Percentiles rank a stretch among this genome's conserved stretches.
These are phyloP conservation scores for Plasmopara halstedii DNA, from an alignment of 352 stramenopile genomes.

Conservation along the genomic window DNA sequence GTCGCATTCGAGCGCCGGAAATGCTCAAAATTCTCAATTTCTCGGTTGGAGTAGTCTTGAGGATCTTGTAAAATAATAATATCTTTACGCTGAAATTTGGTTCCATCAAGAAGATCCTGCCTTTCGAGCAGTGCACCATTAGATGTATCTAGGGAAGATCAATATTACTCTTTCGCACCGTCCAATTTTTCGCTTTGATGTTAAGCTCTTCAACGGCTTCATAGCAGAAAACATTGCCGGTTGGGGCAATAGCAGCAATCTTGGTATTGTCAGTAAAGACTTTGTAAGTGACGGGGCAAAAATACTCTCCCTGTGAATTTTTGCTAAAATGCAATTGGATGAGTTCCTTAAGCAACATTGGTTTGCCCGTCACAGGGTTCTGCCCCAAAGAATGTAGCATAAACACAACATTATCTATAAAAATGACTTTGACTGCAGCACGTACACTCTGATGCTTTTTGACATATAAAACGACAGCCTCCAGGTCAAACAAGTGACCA, in stretches of 20 bases:
- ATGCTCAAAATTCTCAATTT: constrained; percentile 98
- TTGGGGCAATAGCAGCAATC: constrained; percentile 71
- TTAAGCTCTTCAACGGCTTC: constrained; percentile 98
- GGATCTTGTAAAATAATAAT: constrained; percentile 95
- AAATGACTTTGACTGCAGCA: neutral
- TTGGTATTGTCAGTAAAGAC: constrained; percentile 86
- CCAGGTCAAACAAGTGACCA: constrained; percentile 96
- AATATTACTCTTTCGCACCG: constrained; percentile 21
- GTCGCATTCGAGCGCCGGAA: constrained; percentile 63
- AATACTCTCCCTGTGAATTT: constrained; percentile 70
- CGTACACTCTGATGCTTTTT: constrained; percentile 91
- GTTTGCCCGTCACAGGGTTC: constrained; percentile 93
- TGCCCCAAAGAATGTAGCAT: constrained; percentile 12
- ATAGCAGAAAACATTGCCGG: constrained; percentile 95
- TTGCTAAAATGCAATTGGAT: constrained; percentile 85
- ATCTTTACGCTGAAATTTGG: constrained; percentile 89
- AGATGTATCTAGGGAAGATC: constrained; percentile 2
- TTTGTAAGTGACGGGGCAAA: constrained; percentile 96
- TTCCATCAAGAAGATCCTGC: constrained; percentile 90
- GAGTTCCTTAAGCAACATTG: constrained; percentile 90
- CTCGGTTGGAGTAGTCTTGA: constrained; percentile 80
- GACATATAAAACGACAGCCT: constrained; percentile 94
- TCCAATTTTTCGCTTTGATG: constrained; percentile 97
- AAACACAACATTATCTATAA: neutral
- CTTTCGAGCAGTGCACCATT: constrained; percentile 5